phyloP scores from a whole-genome alignment of 108 stramenopile genomes.

The Epipyxis sp. region DNA sequence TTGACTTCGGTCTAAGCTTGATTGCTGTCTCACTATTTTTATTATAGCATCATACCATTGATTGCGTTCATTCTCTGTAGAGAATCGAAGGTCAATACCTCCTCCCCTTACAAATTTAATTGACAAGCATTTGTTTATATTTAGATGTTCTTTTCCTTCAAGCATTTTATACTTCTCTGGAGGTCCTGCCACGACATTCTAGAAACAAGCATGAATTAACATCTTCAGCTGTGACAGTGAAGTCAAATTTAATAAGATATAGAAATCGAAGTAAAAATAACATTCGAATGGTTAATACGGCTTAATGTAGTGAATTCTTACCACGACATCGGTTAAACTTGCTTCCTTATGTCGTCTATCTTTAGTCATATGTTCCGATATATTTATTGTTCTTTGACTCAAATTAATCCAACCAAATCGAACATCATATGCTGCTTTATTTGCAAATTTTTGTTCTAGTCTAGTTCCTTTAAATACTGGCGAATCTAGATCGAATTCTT shows the following conservation, averaged over 20 bases:
- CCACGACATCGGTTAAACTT: not conserved
- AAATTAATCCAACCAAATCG: slow-evolving; percentile 1
- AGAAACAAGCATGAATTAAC: too few relatives aligned
- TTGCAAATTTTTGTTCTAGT: not conserved
- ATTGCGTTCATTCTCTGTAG: not conserved
- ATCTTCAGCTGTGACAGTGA: too few relatives aligned
- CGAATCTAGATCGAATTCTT: not conserved
- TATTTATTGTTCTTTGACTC: not conserved
- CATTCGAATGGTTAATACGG: too few relatives aligned
- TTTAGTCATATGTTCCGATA: not conserved
- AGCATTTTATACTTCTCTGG: not conserved
- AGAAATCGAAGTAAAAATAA: too few relatives aligned
- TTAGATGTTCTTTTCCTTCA: not conserved
- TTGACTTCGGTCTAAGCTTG: not conserved
- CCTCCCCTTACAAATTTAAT: slow-evolving; percentile 5
- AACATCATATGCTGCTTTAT: not conserved
- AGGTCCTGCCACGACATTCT: slow-evolving; percentile 10
- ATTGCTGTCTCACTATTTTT: not conserved
- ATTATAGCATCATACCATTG: not conserved
- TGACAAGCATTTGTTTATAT: not conserved
- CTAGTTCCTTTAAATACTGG: not conserved
- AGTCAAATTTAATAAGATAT: too few relatives aligned
- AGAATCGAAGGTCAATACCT: not conserved
- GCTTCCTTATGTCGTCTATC: slow-evolving; percentile 4
- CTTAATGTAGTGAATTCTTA: too few relatives aligned